Percentiles rank a stretch among this genome's conserved stretches.
phyloP scores from a whole-genome alignment of 805 yeast species.

The Candida succiphila region DNA sequence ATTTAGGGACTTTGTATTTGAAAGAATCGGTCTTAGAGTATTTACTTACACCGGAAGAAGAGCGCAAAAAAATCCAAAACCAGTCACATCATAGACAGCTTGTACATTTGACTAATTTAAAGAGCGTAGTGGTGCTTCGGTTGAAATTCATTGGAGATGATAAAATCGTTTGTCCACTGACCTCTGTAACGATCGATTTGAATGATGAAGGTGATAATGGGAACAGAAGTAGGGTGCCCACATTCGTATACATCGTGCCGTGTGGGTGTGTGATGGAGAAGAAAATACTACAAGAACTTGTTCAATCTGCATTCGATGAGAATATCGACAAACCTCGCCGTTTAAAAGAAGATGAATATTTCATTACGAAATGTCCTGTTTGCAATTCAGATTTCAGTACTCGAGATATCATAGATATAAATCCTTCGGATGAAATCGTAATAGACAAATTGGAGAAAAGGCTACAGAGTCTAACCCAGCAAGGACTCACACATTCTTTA shows the following conservation, averaged over 20 bases:
- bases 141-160: conserved; percentile 5
- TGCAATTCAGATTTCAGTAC: conserved; percentile 21
- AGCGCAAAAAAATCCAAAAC: conserved; percentile 4
- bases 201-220: too few species aligned
- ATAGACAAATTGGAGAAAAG: conserved; percentile 6
- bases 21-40: conserved; percentile 54
- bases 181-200: conserved; percentile 26
- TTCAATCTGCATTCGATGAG: conserved; percentile 1
- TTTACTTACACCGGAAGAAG: conserved; percentile 29
- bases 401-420: conserved; percentile 24
- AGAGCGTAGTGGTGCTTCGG: background rate
- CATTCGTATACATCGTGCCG: conserved; percentile 33
- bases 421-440: conserved; percentile 7
- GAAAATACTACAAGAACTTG: conserved; percentile 18
- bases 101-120: conserved; percentile 22
- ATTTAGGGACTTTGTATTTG: conserved; percentile 52
- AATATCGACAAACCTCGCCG: too few species aligned
- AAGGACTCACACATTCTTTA: conserved; percentile 28
- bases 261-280: conserved; percentile 34
- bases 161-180: conserved; percentile 28
- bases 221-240: conserved; percentile 6
- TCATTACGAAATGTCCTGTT: conserved; percentile 25
- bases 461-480: conserved; percentile 7
- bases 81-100: too few species aligned
- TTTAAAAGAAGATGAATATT: background rate